Base-by-base conservation (phyloP, 805 yeast genomes). In the baker's yeast (Saccharomyces cerevisiae) region DNA sequence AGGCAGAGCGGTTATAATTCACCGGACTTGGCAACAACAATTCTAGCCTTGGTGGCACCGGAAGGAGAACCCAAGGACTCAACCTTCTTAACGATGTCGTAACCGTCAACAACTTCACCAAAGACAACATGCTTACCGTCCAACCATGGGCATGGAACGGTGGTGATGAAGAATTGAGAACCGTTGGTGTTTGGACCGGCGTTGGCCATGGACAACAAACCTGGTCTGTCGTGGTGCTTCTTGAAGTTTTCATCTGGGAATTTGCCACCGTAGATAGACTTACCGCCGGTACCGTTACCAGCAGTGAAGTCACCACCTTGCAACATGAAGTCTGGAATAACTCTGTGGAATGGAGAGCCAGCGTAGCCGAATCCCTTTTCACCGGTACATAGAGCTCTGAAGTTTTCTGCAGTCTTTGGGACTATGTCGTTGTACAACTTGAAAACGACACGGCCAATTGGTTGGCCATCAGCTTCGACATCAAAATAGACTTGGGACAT, bases 181-280 rank as follows among this genome's bases (percentile, higher is more conserved):
- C 97, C 97, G 78, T 92, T 92, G 77, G 97, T 89, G 84, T 89
- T 88, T 74, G 96, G 96, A 65, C 97, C 97, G 60, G 97, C 95
- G 73, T 92, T 92, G 73, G 97, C 97, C 97, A 92, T 92, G 59
- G 96, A 88, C 71, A 89, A 73, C 75, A 86, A 76, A 81, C 90
- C 80, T 79, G 95, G 83, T 74, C 83, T 78, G 77, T 78, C 76
- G 83, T 92, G 97, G 69, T 73, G 84, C 76, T 77, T 76, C 69
- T 67, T 60, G 70, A 87, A 87, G 81, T 85, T 86, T 72, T 87
- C 95, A 68, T 87, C 95, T 53, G 70, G 68, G 74, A 87, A 87
- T 71, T 79, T 83, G 57, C 79, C 83, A 64, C 92, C 92, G 73
- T 87, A 87, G 76, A 87, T 87, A 57, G 92, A 85, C 75, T 85